Conservation (phyloP, 1,284 basidiomycete genomes). For the Crepidotus sp. region DNA sequence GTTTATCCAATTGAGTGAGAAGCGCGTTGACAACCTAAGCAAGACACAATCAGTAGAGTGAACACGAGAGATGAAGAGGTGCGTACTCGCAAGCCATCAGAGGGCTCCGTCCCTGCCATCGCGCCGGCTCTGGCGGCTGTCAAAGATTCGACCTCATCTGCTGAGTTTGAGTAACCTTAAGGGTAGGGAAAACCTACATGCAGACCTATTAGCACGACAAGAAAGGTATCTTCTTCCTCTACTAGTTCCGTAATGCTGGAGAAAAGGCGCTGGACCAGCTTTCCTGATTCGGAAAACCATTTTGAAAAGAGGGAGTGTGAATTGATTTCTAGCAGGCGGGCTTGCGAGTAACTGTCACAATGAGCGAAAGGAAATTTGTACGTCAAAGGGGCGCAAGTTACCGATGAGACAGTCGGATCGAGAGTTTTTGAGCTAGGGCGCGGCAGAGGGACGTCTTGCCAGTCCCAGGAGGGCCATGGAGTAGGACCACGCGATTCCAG, state of each 20-base stretch:
- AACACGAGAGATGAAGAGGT: conserved; percentile 4
- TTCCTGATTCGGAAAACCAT: conserved; percentile 98
- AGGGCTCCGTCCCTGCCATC: conserved; percentile 89
- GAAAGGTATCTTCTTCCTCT: conserved; percentile 85
- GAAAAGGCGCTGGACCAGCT: conserved; percentile 93
- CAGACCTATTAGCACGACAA: conserved; percentile 89
- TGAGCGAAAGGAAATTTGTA: not conserved
- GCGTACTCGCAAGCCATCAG: conserved; percentile 83
- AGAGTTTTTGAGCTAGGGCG: conserved; percentile 91
- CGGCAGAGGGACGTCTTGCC: conserved; percentile 96
- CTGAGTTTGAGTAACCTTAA: conserved; percentile 2
- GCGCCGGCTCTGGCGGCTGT: conserved; percentile 93
- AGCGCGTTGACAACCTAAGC: conserved; percentile 92
- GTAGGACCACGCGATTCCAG: conserved; percentile 90
- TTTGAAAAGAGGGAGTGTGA: conserved; percentile 93
- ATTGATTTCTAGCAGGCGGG: conserved; percentile 93
- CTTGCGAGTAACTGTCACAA: conserved; percentile 63
- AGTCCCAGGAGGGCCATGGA: conserved; percentile 97
- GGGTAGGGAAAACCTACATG: conserved; percentile 4
- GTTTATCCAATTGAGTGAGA: conserved; percentile 92
- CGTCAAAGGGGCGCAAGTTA: conserved; percentile 25
- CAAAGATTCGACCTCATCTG: conserved; percentile 94
- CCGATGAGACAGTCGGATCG: conserved; percentile 82
- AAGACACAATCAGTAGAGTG: not conserved
- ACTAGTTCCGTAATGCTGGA: conserved; percentile 80